These are phyloP conservation scores for Fraxinus baroniana DNA, from an alignment of 305 asterid genomes.

Conservation along the genomic window DNA sequence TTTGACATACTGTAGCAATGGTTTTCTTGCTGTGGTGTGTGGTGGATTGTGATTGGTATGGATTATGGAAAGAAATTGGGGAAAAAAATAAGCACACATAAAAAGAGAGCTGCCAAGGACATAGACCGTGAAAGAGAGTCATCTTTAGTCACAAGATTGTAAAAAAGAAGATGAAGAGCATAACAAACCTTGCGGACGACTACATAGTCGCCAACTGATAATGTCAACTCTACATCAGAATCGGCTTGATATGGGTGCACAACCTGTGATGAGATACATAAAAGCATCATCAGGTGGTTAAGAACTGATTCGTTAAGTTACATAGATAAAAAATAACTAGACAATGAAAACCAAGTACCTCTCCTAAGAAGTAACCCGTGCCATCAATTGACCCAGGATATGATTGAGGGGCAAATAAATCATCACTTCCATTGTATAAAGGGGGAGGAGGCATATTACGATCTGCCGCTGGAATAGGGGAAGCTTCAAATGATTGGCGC, in stretches of 20 bases:
- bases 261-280: slow-evolving; percentile 40
- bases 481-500: slow-evolving; percentile 48
- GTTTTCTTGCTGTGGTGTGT: not conserved
- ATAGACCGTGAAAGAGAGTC: not conserved
- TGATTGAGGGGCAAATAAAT: slow-evolving; percentile 34
- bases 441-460: slow-evolving; percentile 35
- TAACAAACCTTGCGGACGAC: slow-evolving; percentile 64
- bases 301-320: not conserved
- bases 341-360: slow-evolving; percentile 40
- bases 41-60: not conserved
- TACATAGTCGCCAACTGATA: slow-evolving; percentile 65
- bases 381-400: slow-evolving; percentile 41
- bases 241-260: slow-evolving; percentile 67
- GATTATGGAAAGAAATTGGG: not conserved
- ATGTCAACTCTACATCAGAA: slow-evolving; percentile 61
- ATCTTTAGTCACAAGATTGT: not conserved
- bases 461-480: slow-evolving; percentile 31
- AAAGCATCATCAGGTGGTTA: slow-evolving; percentile 13
- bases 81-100: not conserved
- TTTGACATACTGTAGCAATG: not conserved
- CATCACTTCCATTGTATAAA: slow-evolving; percentile 35
- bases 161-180: not conserved
- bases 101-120: not conserved
- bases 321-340: not conserved
- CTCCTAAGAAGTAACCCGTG: slow-evolving; percentile 63